Evolutionary conservation across 768 basidiomycete genomes (phyloP).

Genomic region (Trametes cinnabarina): DNA sequence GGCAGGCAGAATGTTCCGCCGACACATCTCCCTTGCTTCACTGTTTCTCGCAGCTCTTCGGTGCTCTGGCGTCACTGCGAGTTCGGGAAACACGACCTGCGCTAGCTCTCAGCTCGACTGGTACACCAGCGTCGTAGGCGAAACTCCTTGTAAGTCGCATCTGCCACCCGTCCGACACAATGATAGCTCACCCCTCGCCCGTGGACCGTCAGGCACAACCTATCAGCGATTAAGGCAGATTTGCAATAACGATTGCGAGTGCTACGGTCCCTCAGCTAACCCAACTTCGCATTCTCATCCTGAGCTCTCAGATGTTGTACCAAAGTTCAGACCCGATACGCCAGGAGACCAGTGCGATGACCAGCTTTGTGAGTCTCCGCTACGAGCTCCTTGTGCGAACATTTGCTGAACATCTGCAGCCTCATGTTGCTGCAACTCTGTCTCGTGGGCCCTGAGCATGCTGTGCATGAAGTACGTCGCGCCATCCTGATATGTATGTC

Average conservation of each 20-base stretch:
- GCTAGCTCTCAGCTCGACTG: constrained; percentile 17
- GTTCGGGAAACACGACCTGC: constrained; percentile 18
- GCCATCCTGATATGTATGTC: not conserved
- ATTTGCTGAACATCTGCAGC: not conserved
- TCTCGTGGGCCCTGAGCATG: constrained; percentile 21
- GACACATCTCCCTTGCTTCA: not conserved
- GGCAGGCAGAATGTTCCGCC: not conserved
- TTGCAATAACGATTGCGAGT: constrained; percentile 19
- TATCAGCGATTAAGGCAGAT: constrained; percentile 18
- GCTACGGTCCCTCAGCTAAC: not conserved
- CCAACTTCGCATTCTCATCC: not conserved
- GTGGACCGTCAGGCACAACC: constrained; percentile 6
- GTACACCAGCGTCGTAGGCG: constrained; percentile 21
- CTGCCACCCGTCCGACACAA: no score
- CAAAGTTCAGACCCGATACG: constrained; percentile 1
- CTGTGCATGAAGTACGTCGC: constrained; percentile 21
- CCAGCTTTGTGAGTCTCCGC: constrained; percentile 12
- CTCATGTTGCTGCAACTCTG: constrained; percentile 18
- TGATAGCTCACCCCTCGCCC: no score
- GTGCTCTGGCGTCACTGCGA: not conserved
- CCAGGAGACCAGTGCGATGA: constrained; percentile 22
- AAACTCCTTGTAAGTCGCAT: constrained; percentile 16
- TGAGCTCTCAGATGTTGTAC: constrained; percentile 4
- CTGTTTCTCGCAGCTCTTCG: not conserved
- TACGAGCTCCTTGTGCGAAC: not conserved